Percentiles rank a stretch among this genome's conserved stretches.
Evolutionary conservation across 257 asterid species (phyloP).

Genomic region (Solanum etuberosum): DNA sequence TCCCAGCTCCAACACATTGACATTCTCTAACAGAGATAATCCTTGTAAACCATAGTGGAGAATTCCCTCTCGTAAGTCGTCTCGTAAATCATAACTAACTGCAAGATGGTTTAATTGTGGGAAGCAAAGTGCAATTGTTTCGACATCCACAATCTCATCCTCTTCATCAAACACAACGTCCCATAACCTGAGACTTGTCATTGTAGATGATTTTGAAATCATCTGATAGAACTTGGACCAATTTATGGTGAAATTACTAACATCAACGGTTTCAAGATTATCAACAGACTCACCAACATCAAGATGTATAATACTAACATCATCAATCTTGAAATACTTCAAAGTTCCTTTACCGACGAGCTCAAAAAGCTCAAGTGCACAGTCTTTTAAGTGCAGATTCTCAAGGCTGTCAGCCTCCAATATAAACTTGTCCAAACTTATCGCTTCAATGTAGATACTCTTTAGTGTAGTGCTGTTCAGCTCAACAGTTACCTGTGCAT

Average conservation of each 20-base stretch:
- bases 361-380: conserved; percentile 68
- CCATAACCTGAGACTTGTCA: conserved; percentile 81
- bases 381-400: conserved; percentile 75
- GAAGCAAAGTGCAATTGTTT: conserved; percentile 70
- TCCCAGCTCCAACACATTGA: conserved; percentile 72
- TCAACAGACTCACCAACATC: conserved; percentile 76
- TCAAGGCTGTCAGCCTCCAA: conserved; percentile 73
- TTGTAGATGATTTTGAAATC: conserved; percentile 60
- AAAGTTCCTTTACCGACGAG: conserved; percentile 67
- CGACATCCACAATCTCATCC: conserved; percentile 74
- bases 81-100: conserved; percentile 63
- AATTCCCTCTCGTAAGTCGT: conserved; percentile 20
- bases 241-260: conserved; percentile 75
- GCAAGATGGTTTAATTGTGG: conserved; percentile 62
- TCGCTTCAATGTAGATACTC: conserved; percentile 67
- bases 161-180: conserved; percentile 84
- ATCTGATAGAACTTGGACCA: conserved; percentile 81
- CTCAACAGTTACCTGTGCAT: conserved; percentile 60
- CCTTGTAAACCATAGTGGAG: conserved; percentile 66
- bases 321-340: conserved; percentile 65
- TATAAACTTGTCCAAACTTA: conserved; percentile 73
- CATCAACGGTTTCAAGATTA: conserved; percentile 74
- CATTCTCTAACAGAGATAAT: conserved; percentile 53
- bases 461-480: conserved; percentile 56
- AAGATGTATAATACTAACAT: conserved; percentile 81